phyloP scores from a whole-genome alignment of 768 basidiomycete species.

The Suillus brevipes region DNA sequence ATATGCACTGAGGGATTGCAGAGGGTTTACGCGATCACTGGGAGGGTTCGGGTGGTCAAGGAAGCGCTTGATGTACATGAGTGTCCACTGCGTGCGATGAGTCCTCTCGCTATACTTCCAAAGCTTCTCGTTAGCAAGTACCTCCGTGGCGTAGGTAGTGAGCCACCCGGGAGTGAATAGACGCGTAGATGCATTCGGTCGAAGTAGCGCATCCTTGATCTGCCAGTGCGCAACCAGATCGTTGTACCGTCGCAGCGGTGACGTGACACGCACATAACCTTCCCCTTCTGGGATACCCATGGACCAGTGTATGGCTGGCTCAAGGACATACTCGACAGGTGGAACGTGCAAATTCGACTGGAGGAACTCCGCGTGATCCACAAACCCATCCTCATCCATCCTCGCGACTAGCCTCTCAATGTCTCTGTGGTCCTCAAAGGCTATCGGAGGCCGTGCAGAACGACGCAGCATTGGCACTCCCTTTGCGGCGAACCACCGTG shows the following conservation, averaged over 20 bases:
- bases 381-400: constrained; percentile 47
- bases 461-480: constrained; percentile 68
- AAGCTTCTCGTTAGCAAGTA: constrained; percentile 38
- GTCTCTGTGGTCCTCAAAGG: constrained; percentile 30
- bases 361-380: constrained; percentile 40
- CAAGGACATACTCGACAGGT: constrained; percentile 45
- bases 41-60: constrained; percentile 26
- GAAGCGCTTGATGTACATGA: constrained; percentile 40
- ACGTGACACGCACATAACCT: constrained; percentile 84
- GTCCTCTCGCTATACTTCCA: constrained; percentile 29
- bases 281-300: constrained; percentile 71
- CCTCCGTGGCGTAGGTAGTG: constrained; percentile 39
- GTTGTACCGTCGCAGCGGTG: constrained; percentile 80
- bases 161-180: constrained; percentile 51
- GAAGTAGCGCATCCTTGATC: constrained; percentile 73
- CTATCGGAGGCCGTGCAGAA: constrained; percentile 33
- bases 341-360: constrained; percentile 35
- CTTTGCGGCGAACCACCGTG: constrained; percentile 63
- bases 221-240: constrained; percentile 93
- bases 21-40: constrained; percentile 25
- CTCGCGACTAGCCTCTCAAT: constrained; percentile 47
- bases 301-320: constrained; percentile 62
- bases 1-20: constrained; percentile 29
- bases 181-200: constrained; percentile 32
- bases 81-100: constrained; percentile 43